Evolutionary conservation across 2,329 filamentous ascomycete species (phyloP).

Genomic region (Endoconidiophora polonica): DNA sequence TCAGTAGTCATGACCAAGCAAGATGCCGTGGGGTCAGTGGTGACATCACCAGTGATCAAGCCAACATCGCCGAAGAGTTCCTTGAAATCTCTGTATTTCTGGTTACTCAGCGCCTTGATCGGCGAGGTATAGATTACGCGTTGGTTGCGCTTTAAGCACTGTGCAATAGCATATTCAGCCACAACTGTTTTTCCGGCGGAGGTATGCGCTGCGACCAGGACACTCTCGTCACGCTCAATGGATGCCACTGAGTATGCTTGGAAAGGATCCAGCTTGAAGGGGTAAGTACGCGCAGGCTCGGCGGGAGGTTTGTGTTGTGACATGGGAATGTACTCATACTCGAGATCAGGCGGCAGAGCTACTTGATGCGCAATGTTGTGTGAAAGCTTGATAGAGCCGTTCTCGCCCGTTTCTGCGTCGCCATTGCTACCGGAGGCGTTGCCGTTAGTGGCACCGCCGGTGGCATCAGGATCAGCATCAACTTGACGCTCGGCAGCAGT

Average conservation of each 20-base stretch:
- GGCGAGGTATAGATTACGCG: constrained; percentile 98
- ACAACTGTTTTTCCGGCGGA: constrained; percentile 97
- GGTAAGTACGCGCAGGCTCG: constrained; percentile 67
- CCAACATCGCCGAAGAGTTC: constrained; percentile 94
- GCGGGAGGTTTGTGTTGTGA: constrained; percentile 84
- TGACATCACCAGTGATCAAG: constrained; percentile 97
- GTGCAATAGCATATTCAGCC: constrained; percentile 93
- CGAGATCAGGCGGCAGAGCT: constrained; percentile 78
- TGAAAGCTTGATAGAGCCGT: constrained; percentile 64
- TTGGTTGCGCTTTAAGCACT: constrained; percentile 93
- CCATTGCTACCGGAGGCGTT: constrained; percentile 22
- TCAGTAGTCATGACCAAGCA: constrained; percentile 99
- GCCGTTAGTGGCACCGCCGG: constrained; percentile 2
- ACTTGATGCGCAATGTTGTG: constrained; percentile 99
- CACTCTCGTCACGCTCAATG: constrained; percentile 90
- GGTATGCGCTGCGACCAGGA: constrained; percentile 91
- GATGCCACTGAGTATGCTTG: constrained; percentile 88
- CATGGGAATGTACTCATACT: constrained; percentile 90
- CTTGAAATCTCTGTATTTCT: constrained; percentile 94
- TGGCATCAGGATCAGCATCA: constrained; percentile 8
- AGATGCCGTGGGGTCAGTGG: constrained; percentile 95
- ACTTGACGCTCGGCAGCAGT: constrained; percentile 89
- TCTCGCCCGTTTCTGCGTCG: constrained; percentile 18
- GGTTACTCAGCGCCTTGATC: constrained; percentile 96
- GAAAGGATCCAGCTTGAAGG: constrained; percentile 92